Percentiles rank a stretch among this genome's conserved stretches.
Evolutionary conservation across 2,329 filamentous ascomycete genomes (phyloP).

Genomic region (Colletotrichum musae): DNA sequence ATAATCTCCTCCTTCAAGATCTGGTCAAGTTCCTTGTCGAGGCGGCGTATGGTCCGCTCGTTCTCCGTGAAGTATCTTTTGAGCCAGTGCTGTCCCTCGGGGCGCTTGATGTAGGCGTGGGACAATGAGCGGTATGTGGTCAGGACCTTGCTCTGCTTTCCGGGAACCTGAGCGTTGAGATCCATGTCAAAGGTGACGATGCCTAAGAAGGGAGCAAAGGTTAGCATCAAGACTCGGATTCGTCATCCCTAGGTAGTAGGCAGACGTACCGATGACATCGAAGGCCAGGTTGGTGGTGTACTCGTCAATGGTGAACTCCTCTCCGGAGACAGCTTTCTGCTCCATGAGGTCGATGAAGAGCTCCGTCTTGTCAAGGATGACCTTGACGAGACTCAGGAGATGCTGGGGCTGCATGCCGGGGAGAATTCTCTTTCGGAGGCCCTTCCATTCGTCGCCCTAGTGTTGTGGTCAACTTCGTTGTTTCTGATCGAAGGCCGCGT

Average conservation of each 20-base stretch:
- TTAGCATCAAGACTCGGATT: constrained; percentile 11
- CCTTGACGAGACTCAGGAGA: constrained; percentile 51
- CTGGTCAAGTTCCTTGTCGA: constrained; percentile 45
- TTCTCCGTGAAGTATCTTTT: constrained; percentile 42
- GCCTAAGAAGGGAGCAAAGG: constrained; percentile 23
- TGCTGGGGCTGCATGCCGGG: constrained; percentile 35
- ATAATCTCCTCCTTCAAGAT: constrained; percentile 43
- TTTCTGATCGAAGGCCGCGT: background rate
- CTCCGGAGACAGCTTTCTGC: constrained; percentile 44
- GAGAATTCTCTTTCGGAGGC: constrained; percentile 30
- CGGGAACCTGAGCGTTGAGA: constrained; percentile 50
- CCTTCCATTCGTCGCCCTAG: constrained; percentile 36
- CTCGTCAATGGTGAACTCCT: constrained; percentile 48
- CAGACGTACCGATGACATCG: constrained; percentile 52
- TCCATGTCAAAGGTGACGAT: constrained; percentile 52
- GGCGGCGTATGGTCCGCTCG: constrained; percentile 45
- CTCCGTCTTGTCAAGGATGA: constrained; percentile 39
- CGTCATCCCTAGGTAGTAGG: constrained; percentile 7
- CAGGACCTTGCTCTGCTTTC: constrained; percentile 46
- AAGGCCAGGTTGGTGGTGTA: constrained; percentile 53
- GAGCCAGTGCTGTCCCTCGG: constrained; percentile 45
- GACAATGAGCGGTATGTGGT: constrained; percentile 40
- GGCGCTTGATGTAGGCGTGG: constrained; percentile 40
- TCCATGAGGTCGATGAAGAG: constrained; percentile 47
- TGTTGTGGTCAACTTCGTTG: background rate